Base-by-base conservation (phyloP, 2,329 filamentous ascomycete species). In the Ceratocystis ficicola region DNA sequence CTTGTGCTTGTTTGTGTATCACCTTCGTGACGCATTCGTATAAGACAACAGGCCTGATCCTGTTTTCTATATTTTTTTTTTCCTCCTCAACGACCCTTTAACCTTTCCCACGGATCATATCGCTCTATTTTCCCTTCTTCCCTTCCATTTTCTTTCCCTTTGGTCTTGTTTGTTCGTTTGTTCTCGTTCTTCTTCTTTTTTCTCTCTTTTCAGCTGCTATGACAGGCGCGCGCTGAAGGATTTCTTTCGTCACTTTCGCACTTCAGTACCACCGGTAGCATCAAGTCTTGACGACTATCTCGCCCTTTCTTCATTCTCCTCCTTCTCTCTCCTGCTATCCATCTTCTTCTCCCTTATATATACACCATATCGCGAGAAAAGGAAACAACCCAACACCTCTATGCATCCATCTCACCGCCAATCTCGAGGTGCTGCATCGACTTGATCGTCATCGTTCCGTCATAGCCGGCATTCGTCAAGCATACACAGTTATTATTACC, bases 201-300 rank as follows among this genome's bases (percentile, higher is more conserved):
- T 41, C 36, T 41, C 3, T 32, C 41, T 55, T 60, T 28, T 60
- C 22, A 60, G 50, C 32, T 59, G 10, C 55, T 59, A 32, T 59
- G 55, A 36, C 55, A 36, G 55, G 20, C 36, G 55, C 55, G 7
- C 25, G 8, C 55, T 59, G 55, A 59, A 59, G 55, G 55, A 36
- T 59, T 59, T 59, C 55, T 59, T 59, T 59, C 55, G 55, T 32
- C 55, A 59, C 28, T 59, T 59, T 30, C 28, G 17, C 55, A 59
- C 55, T 59, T 59, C 55, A 59, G 55, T 59, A 59, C 55, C 55
- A 59, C 55, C 55, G 36, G 55, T 30, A 59, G n/a, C 32, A 59
- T 59, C 55, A 25, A 32, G 55, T 32, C 55, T 59, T 59, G 55
- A 59, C 55, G 55, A 59, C 55, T 59, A 8, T 32, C 22, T 62